phyloP scores from a whole-genome alignment of 2,329 filamentous ascomycete genomes.

The Plectosphaerella sp. region DNA sequence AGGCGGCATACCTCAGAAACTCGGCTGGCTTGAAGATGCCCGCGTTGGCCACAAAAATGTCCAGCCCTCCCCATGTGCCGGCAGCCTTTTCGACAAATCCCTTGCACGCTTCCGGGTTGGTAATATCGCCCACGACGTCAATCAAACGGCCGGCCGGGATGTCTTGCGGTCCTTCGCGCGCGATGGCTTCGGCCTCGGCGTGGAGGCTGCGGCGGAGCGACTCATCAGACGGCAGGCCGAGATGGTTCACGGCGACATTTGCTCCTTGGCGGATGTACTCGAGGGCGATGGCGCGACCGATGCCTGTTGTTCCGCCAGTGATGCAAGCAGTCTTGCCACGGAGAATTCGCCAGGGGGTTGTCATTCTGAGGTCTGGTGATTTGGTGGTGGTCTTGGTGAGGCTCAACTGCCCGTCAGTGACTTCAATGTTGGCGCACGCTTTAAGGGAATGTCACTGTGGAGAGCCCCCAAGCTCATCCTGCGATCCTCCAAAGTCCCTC shows the following conservation, averaged over 20 bases:
- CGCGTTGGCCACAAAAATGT: constrained; percentile 29
- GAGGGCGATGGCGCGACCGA: constrained; percentile 65
- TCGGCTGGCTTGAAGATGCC: constrained; percentile 7
- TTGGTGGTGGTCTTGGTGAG: not conserved
- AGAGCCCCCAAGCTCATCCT: too few relatives aligned
- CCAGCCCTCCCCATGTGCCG: constrained; percentile 38
- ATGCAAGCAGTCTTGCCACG: constrained; percentile 58
- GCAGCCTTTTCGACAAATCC: constrained; percentile 28
- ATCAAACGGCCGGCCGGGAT: constrained; percentile 45
- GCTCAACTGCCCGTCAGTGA: not conserved
- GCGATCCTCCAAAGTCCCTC: too few relatives aligned
- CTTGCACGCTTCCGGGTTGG: constrained; percentile 55
- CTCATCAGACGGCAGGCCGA: constrained; percentile 33
- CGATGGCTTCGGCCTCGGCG: constrained; percentile 28
- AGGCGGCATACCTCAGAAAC: constrained; percentile 5
- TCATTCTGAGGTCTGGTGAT: not conserved
- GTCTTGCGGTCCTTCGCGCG: constrained; percentile 10
- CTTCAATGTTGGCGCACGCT: not conserved
- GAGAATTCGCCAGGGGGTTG: constrained; percentile 30
- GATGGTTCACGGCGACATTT: constrained; percentile 59
- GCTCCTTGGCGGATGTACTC: constrained; percentile 61
- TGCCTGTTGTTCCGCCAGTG: constrained; percentile 63
- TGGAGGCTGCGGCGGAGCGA: constrained; percentile 22
- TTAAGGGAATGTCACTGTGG: not conserved
- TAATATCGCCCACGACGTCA: constrained; percentile 60